A percentile compares a stretch with the other conserved stretches of the same genome.
Evolutionary conservation across 495 filamentous ascomycete genomes (phyloP).

Genomic region (Xylaria palmicola): DNA sequence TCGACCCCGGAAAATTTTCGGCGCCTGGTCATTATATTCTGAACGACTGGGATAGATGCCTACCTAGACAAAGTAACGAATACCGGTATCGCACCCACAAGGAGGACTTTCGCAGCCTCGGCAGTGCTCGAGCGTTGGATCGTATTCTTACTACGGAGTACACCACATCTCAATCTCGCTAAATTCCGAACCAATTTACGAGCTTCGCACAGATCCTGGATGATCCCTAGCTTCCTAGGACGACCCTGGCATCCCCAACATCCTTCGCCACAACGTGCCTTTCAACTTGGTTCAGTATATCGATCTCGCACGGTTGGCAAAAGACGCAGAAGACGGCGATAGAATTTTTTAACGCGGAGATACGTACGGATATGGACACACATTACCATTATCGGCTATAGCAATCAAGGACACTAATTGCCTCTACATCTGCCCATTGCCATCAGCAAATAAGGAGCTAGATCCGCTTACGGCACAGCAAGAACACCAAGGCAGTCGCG

Average conservation of each 20-base stretch:
- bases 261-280: background rate
- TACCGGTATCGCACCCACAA: background rate
- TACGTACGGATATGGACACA: too few species aligned
- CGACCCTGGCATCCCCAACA: conserved; percentile 2
- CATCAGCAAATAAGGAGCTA: too few species aligned
- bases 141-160: background rate
- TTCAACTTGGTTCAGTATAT: too few species aligned
- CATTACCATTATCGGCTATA: too few species aligned
- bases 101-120: conserved; percentile 6
- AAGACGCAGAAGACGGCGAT: too few species aligned
- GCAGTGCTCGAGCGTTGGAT: background rate
- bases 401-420: too few species aligned
- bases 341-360: background rate
- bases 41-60: background rate
- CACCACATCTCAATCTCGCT: conserved; percentile 32
- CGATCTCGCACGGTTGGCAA: conserved; percentile 3
- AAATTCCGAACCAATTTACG: conserved; percentile 18
- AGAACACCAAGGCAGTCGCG: too few species aligned
- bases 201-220: conserved; percentile 9
- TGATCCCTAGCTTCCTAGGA: conserved; percentile 6
- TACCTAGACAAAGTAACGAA: background rate
- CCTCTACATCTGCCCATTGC: too few species aligned
- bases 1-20: too few species aligned
- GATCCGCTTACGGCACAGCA: too few species aligned
- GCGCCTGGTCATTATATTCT: too few species aligned